A percentile compares a stretch with the other conserved stretches of the same genome.
Conservation (phyloP, 192 early-diverging fungal genomes). For the Linnemannia exigua region DNA sequence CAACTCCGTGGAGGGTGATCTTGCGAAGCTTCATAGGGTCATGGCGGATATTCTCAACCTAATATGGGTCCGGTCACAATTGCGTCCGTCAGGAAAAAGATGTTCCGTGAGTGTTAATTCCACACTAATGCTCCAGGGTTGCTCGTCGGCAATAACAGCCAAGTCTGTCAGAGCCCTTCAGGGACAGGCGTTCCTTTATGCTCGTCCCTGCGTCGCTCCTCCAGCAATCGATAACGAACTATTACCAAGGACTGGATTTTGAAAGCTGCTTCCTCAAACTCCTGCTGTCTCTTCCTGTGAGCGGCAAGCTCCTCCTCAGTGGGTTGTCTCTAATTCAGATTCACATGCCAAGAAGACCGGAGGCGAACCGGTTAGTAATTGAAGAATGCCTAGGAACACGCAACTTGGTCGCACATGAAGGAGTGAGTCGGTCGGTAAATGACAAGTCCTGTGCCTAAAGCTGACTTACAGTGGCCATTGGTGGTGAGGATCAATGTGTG, state of each 20-base stretch:
- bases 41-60: constrained; percentile 52
- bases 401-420: neutral
- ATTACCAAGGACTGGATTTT: constrained; percentile 46
- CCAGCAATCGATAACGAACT: neutral
- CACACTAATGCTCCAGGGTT: too few relatives aligned
- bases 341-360: neutral
- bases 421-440: neutral
- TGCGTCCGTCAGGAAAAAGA: neutral
- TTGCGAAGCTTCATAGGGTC: constrained; percentile 55
- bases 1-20: constrained; percentile 48
- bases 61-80: neutral
- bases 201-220: neutral
- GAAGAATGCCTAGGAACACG: neutral
- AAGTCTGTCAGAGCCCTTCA: too few relatives aligned
- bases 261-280: constrained; percentile 48
- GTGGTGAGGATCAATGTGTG: neutral
- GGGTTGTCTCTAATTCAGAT: constrained; percentile 42
- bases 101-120: too few relatives aligned
- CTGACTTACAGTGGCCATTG: constrained; percentile 13
- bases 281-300: constrained; percentile 51
- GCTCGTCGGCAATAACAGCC: too few relatives aligned
- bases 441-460: neutral
- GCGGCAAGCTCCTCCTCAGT: constrained; percentile 44
- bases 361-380: neutral
- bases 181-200: too few relatives aligned